These are phyloP conservation scores for Gentiana straminea DNA, from an alignment of 257 asterid genomes.

Conservation along the genomic window DNA sequence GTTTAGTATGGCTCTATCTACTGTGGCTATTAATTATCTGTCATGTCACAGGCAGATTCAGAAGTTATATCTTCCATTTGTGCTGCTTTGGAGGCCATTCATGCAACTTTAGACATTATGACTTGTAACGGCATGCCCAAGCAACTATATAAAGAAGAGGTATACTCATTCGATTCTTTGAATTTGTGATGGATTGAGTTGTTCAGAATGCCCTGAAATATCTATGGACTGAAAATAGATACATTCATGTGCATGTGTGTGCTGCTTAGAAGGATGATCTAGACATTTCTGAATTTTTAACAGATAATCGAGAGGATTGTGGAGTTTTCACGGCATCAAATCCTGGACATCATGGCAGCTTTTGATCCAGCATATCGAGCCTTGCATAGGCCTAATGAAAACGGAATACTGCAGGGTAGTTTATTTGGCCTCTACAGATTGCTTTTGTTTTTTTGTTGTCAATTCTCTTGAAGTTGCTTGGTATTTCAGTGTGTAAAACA, in stretches of 20 bases:
- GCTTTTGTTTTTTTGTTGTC: not conserved
- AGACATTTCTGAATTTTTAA: conserved; percentile 14
- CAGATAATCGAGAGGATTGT: conserved; percentile 93
- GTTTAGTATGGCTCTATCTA: too few species aligned
- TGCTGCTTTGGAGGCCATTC: conserved; percentile 87
- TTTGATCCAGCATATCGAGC: conserved; percentile 93
- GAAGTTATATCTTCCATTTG: conserved; percentile 64
- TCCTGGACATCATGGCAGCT: conserved; percentile 75
- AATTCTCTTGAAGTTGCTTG: too few species aligned
- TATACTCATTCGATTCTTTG: conserved; percentile 15
- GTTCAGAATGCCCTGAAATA: not conserved
- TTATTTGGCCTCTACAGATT: conserved; percentile 11
- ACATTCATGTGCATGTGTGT: conserved; percentile 3
- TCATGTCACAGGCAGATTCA: conserved; percentile 58
- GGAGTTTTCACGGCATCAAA: conserved; percentile 95
- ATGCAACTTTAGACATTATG: conserved; percentile 87
- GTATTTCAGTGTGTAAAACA: too few species aligned
- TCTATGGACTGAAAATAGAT: too few species aligned
- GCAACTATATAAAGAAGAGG: conserved; percentile 94
- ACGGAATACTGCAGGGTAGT: conserved; percentile 61
- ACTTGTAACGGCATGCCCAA: conserved; percentile 83
- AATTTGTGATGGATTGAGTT: not conserved
- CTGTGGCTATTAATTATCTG: too few species aligned
- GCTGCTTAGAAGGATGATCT: not conserved
- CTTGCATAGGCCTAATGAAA: conserved; percentile 67